Evolutionary conservation across 1,284 basidiomycete genomes (phyloP).

Genomic region (Thecaphora thlaspeos): DNA sequence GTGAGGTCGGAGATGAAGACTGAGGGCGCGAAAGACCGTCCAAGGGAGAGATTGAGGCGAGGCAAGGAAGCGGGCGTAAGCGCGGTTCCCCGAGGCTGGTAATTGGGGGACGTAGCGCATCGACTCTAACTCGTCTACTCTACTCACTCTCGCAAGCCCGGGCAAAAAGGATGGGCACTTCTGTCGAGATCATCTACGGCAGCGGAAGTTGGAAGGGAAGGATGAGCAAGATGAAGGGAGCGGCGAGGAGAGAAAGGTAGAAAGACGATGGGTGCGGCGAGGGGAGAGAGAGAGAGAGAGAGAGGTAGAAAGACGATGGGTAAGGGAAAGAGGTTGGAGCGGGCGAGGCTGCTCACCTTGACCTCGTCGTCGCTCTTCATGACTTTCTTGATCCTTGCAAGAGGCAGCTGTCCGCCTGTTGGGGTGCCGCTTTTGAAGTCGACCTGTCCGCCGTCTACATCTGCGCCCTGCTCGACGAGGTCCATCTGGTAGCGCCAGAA

Average conservation of each 20-base stretch:
- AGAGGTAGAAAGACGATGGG: neutral
- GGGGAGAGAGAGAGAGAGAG: too few species aligned
- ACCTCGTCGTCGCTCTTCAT: conserved; percentile 57
- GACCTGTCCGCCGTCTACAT: conserved; percentile 43
- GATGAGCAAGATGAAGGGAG: too few species aligned
- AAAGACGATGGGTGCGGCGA: too few species aligned
- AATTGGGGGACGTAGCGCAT: too few species aligned
- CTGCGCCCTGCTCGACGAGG: conserved; percentile 45
- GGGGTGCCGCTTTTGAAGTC: conserved; percentile 47
- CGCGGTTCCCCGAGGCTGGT: too few species aligned
- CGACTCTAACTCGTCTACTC: neutral
- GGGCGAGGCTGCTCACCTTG: conserved; percentile 30
- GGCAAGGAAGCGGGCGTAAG: neutral
- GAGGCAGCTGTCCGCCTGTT: conserved; percentile 47
- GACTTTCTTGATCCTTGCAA: conserved; percentile 57
- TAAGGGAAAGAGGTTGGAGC: neutral
- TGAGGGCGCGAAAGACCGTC: conserved; percentile 3
- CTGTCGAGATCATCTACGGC: conserved; percentile 58
- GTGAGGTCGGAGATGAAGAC: conserved; percentile 58
- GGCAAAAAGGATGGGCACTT: conserved; percentile 56
- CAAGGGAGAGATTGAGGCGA: neutral
- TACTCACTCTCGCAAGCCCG: conserved; percentile 54
- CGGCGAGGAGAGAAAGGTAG: neutral
- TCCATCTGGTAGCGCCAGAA: conserved; percentile 54
- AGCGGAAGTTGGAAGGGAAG: neutral